Evolutionary conservation across 2,329 filamentous ascomycete genomes (phyloP), one percentile per base, ranked within the genome.

Genomic region (Aureobasidium sp.): DNA sequence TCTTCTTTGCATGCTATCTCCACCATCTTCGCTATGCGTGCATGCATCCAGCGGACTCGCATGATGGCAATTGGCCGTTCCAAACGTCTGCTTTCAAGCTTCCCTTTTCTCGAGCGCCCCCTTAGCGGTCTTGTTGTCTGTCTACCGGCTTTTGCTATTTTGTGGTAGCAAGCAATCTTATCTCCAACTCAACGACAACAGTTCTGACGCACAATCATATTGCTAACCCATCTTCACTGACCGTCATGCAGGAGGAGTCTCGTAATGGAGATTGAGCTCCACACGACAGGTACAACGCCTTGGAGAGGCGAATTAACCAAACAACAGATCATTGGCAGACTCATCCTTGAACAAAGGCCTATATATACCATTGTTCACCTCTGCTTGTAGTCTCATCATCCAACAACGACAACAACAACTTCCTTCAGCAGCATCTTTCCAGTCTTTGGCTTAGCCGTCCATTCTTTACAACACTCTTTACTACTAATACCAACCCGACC

Each of bases 371-470:
- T 37, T 25, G 29, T 42, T 38, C 47, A 23, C 31, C 31, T n/a
- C 46, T 47, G 40, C n/a, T 29, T 38, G 38, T 47, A 60, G 38
- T 40, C 46, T 54, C 49, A 54, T 45, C 58, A 60, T 42, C 57
- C 46, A 60, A 25, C 57, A 53, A 51, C 57, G 45, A 51, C 58
- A 60, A 49, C 58, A 60, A 42, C 46, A 51, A 11, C 49, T 60
- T 53, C 57, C 38, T 60, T 45, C 38, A 43, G 37, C 57, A 43
- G 27, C 49, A 45, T 51, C 49, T 27, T 53, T 53, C 21, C 49
- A 54, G 38, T 60, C 58, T 60, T 60, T 60, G 55, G 55, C 47
- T 60, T 29, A 54, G 58, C 58, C 58, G 58, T 60, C 58, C 58
- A 60, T 29, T 60, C 58, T 60, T 60, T 60, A 42, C 47, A 54